Evolutionary conservation across 768 basidiomycete species (phyloP), one percentile per base, ranked within the genome.

Genomic region (Panaeolus papilionaceus): DNA sequence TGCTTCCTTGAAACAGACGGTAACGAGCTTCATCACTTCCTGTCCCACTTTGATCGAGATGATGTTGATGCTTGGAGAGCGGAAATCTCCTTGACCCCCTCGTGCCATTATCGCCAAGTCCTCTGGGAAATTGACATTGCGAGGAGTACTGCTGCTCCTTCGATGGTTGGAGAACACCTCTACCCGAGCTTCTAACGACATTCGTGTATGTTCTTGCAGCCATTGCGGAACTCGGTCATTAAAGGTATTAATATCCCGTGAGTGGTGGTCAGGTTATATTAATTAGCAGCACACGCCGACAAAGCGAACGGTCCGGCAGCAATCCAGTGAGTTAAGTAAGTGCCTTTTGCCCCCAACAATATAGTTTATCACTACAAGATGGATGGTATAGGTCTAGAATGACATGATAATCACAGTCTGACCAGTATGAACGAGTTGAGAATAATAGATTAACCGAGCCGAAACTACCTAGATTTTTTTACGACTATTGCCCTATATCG

Each of bases 401-500:
- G 33, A 33, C 33, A 33, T 33, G 33, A 33, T 33, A 33, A 33
- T 33, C 33, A 33, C 33, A 33, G 33, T 33, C 33, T 33, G 33
- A 33, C 33, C 33, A 47, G 20, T 4, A 20, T 18, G 45, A 47
- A 18, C 45, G 45, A 20, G 45, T 47, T 8, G 12, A 47, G 14
- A 58, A 58, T 28, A 20, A 23, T 49, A 26, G 47, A 49, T 49
- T 49, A 49, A 9, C 33, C 54, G 54, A 23, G 9, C 54, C 28
- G 26, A 58, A 58, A 58, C 54, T 58, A 58, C n/a, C 54, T 58
- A 33, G 26, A 58, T 10, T 37, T 38, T 58, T 66, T 64, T 39
- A 66, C 54, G 26, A 64, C 68, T 54, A 76, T 70, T 38, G 63
- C 68, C 63, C 71, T 66, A 74, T 87, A 86, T 61, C 79, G 73